A percentile compares a stretch with the other conserved stretches of the same genome.
These are phyloP conservation scores for Metschnikowia kofuensis DNA, from an alignment of 805 yeast species.

Conservation along the genomic window DNA sequence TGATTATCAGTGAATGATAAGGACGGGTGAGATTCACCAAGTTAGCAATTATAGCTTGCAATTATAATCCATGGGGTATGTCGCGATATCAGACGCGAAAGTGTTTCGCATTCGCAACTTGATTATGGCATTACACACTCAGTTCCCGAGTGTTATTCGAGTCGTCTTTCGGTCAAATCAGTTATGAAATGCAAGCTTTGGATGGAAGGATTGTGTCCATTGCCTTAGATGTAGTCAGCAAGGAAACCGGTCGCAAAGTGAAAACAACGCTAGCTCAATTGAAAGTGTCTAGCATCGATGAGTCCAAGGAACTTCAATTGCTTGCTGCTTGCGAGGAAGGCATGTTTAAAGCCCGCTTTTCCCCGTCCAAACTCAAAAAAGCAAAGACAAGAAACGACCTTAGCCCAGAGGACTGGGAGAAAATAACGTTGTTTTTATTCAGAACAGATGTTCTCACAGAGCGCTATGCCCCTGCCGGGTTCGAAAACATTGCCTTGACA, in stretches of 20 bases:
- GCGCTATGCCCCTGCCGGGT: conserved; percentile 8
- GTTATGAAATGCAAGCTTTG: neutral
- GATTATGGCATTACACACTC: neutral
- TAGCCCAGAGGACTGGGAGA: conserved; percentile 19
- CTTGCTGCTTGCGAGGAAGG: conserved; percentile 21
- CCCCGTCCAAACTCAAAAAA: conserved; percentile 5
- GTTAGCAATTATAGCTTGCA: no score
- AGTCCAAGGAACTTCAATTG: neutral
- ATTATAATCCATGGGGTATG: no score
- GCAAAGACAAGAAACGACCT: conserved; percentile 11
- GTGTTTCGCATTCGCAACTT: neutral
- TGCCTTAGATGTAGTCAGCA: conserved; percentile 8
- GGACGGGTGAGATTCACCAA: no score
- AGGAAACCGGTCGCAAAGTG: conserved; percentile 4
- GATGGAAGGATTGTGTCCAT: conserved; percentile 4
- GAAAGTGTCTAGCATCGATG: neutral
- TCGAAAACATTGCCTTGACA: conserved; percentile 12
- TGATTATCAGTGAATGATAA: no score
- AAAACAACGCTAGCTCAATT: conserved; percentile 12
- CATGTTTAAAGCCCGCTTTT: conserved; percentile 10
- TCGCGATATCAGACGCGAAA: no score
- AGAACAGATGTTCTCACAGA: conserved; percentile 3
- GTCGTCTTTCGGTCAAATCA: neutral
- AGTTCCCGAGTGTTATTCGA: neutral
- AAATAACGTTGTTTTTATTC: conserved; percentile 19